These are phyloP conservation scores for Pichia sp. DNA, from an alignment of 1,139 yeast species.

Conservation along the genomic window DNA sequence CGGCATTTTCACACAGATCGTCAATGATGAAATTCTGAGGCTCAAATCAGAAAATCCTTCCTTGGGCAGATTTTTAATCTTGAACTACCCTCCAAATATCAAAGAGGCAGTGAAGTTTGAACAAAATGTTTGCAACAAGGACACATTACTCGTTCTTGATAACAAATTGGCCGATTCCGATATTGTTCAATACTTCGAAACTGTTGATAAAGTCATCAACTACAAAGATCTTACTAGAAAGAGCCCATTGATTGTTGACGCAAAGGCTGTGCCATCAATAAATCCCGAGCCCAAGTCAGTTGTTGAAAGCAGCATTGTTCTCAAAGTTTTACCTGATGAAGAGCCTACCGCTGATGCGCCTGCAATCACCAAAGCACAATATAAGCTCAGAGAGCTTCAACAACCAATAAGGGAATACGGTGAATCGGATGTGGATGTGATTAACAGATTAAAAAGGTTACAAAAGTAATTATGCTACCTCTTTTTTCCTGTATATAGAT, in stretches of 20 bases:
- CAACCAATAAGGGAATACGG: constrained; percentile 27
- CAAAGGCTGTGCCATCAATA: no score
- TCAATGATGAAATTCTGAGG: constrained; percentile 44
- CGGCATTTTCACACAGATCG: constrained; percentile 55
- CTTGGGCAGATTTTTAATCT: constrained; percentile 43
- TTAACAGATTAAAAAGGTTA: constrained; percentile 32
- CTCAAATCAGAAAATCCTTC: constrained; percentile 35
- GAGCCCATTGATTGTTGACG: constrained; percentile 13
- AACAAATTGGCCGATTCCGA: constrained; percentile 33
- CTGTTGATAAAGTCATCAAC: constrained; percentile 47
- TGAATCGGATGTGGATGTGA: constrained; percentile 31
- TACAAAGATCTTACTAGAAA: constrained; percentile 18
- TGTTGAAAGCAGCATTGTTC: background rate
- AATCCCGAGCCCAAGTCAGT: background rate
- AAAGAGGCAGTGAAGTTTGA: constrained; percentile 63
- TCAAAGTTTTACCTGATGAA: constrained; percentile 4
- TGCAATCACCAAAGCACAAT: constrained; percentile 23
- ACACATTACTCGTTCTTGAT: constrained; percentile 27
- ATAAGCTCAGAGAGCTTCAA: constrained; percentile 29
- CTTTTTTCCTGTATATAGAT: constrained; percentile 2
- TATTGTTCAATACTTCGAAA: constrained; percentile 53
- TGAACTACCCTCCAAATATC: constrained; percentile 54
- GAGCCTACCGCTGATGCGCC: constrained; percentile 19
- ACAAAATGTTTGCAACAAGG: constrained; percentile 48
- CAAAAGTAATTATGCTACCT: constrained; percentile 11